Evolutionary conservation across 495 filamentous ascomycete species (phyloP).

Genomic region (Penicillium soppii): DNA sequence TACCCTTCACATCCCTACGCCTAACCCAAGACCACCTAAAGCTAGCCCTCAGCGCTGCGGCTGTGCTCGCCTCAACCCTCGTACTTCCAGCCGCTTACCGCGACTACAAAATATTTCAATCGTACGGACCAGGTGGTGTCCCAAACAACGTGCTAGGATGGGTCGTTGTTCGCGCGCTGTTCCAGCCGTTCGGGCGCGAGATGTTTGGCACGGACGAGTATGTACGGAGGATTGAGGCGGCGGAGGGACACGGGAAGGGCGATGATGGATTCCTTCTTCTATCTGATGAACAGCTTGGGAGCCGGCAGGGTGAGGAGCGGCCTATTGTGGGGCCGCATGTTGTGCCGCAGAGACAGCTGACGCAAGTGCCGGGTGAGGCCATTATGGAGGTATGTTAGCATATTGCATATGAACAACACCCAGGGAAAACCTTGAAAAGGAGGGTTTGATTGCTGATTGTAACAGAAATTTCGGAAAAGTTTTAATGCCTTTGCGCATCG

Average conservation of each 20-base stretch:
- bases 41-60: constrained; percentile 21
- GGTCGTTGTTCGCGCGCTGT: constrained; percentile 25
- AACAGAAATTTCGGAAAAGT: constrained; percentile 25
- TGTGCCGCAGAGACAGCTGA: constrained; percentile 36
- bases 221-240: constrained; percentile 21
- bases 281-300: constrained; percentile 13
- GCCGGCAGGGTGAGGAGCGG: constrained; percentile 9
- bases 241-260: constrained; percentile 26
- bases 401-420: no score
- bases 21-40: constrained; percentile 13
- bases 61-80: constrained; percentile 19
- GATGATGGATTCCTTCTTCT: constrained; percentile 22
- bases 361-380: constrained; percentile 24
- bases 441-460: not conserved
- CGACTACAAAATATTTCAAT: constrained; percentile 32
- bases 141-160: constrained; percentile 39
- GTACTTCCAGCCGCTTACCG: constrained; percentile 28
- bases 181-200: constrained; percentile 30
- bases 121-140: constrained; percentile 34
- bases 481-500: constrained; percentile 26
- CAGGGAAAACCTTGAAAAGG: no score
- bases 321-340: constrained; percentile 34
- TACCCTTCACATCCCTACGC: constrained; percentile 10
- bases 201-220: constrained; percentile 35
- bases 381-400: constrained; percentile 30